Evolutionary conservation across 116 monocot genomes (phyloP), one percentile per base, ranked within the genome.

Genomic region (Trichopus zeylanicus): DNA sequence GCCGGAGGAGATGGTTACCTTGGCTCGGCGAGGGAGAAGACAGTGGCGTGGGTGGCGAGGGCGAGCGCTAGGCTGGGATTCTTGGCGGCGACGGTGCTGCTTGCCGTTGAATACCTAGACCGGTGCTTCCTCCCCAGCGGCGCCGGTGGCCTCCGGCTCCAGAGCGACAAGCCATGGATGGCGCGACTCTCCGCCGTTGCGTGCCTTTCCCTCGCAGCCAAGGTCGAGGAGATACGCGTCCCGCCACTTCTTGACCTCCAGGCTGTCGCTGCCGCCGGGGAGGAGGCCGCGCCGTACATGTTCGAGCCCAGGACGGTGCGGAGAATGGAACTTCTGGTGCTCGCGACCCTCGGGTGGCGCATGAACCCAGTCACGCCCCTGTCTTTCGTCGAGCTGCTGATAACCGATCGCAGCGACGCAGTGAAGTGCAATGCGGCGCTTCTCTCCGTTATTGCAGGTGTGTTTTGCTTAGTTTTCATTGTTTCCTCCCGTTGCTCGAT

Each of bases 121-220:
- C 71, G 81, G 46, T 87, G 81, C 67, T 71, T 87, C 69, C 55
- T 75, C 64, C 24, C 23, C 55, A 46, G 22, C 24, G 68, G 22
- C 39, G 67, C 7, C 53, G 57, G 26, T 56, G 67, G 56, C 60
- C 53, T 72, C 60, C 51, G 49, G 55, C 55, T 69, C 63, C 56
- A 60, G 65, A 23, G 60, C 38, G 46, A 69, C 38, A 53, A 62
- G 62, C 77, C 71, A 13, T 77, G 77, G 77, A 67, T 77, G 57
- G 59, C 75, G 4, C 75, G 81, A 55, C 87, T 95, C 6, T 75
- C 78, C 0, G 77, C 90, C 0, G 81, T 87, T 24, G 89, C 94
- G 0, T 94, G 86, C 56, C 81, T 94, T 34, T 82, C 88, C 12
- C 68, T 88, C 15, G 93, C 88, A 4, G 93, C 85, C 31, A 85